Conservation (phyloP, 768 basidiomycete genomes). For the Chiua virens region DNA sequence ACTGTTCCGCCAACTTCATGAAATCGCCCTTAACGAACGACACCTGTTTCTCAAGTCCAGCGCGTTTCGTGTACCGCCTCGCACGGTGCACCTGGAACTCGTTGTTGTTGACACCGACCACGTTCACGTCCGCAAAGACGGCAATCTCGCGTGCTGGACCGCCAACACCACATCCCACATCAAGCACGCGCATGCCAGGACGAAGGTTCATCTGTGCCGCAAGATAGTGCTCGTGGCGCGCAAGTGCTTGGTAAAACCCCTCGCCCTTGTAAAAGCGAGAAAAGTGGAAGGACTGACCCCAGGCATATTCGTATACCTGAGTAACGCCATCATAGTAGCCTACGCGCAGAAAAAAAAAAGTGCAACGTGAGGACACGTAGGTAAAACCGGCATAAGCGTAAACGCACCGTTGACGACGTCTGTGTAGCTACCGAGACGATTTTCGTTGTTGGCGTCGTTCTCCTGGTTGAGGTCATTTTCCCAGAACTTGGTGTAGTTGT, state of each 20-base stretch:
- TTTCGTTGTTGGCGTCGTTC: slow-evolving; percentile 59
- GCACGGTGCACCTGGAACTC: slow-evolving; percentile 93
- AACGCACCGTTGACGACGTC: slow-evolving; percentile 89
- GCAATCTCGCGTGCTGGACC: slow-evolving; percentile 97
- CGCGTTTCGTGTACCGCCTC: slow-evolving; percentile 72
- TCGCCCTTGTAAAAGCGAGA: slow-evolving; percentile 96
- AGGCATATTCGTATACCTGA: slow-evolving; percentile 92
- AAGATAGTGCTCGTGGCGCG: slow-evolving; percentile 98
- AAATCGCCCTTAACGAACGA: slow-evolving; percentile 92
- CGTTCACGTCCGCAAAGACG: slow-evolving; percentile 79
- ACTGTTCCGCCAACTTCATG: slow-evolving; percentile 89
- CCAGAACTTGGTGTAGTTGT: slow-evolving; percentile 92
- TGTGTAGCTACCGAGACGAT: slow-evolving; percentile 78
- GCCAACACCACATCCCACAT: slow-evolving; percentile 98
- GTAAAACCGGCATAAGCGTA: not conserved
- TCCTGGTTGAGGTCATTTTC: slow-evolving; percentile 78
- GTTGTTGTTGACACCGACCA: slow-evolving; percentile 94
- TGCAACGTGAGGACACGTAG: not conserved
- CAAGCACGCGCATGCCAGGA: slow-evolving; percentile 93
- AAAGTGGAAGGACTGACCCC: slow-evolving; percentile 93
- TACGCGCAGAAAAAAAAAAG: slow-evolving; percentile 24
- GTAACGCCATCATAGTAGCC: slow-evolving; percentile 98
- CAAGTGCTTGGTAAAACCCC: slow-evolving; percentile 63
- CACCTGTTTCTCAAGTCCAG: slow-evolving; percentile 74
- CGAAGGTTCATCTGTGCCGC: slow-evolving; percentile 80